Base-by-base conservation (phyloP, 2,329 filamentous ascomycete species). In the Fusarium floridanum region DNA sequence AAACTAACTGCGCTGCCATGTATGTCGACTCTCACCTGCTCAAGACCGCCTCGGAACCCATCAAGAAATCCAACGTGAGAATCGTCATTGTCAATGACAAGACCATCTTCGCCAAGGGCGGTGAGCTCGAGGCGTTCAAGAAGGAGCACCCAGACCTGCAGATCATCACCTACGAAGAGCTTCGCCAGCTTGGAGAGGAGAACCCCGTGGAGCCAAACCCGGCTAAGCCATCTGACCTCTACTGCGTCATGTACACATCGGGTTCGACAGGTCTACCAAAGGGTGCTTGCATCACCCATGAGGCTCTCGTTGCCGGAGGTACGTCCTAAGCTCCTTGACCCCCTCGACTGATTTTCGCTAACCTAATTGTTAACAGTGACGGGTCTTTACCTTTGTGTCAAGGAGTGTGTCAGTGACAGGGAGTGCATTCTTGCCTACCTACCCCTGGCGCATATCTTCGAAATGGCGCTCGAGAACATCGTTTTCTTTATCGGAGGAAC, bases 381-480 rank as follows among this genome's bases (percentile, higher is more conserved):
- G 56, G 97, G 97, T 81, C 90, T 98, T 55, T 90, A 92, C 80
- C 89, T 89, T 48, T 91, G 94, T 71, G 91, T 98, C 57, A 94
- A 93, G 24, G 91, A 92, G 68, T 93, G 93, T 79, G 90, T 98
- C 60, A 92, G 92, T 70, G 91, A 93, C 67, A 91, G 89, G 55
- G 97, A 99, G 77, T 89, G 90, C 55, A 88, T 98, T 50, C 89
- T 99, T 55, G 95, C 95, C 24, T 99, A 98, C 83, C 90, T 99
- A 16, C 97, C 97, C 2, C 91, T 97, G 63, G 95, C 97, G 3
- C 97, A 99, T 82, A 98, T 98, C 79, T 91, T 99, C 79, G 97
- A 99, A 84, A 97, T 98, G 83, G 93, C 96, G 68, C 94, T 99
- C 76, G 97, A 99, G 85, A 98, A 97, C 82, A 87, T 96, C 9